phyloP scores from a whole-genome alignment of 2,329 filamentous ascomycete genomes.

The Didymella pomorum region DNA sequence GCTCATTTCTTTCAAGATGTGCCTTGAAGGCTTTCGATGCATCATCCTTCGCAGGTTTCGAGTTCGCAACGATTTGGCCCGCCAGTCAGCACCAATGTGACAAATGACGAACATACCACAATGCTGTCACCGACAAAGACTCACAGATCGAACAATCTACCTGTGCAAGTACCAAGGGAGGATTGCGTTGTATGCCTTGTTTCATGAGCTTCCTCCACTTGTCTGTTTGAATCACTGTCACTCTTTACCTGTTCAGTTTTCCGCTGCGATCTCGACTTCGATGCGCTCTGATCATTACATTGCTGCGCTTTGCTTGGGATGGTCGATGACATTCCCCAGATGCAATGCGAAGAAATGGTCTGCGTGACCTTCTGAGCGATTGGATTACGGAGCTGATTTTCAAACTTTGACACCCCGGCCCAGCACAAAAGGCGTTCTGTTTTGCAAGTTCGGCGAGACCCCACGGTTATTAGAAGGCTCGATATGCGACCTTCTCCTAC shows the following conservation, averaged over 20 bases:
- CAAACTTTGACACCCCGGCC: background rate
- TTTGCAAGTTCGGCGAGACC: background rate
- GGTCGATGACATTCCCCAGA: background rate
- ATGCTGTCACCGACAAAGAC: conserved; percentile 11
- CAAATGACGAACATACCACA: conserved; percentile 7
- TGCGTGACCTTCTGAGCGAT: background rate
- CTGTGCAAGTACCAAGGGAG: conserved; percentile 9
- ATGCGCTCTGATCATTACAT: background rate
- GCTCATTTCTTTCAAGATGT: background rate
- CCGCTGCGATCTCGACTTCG: background rate
- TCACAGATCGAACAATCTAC: background rate
- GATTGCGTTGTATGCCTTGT: conserved; percentile 5
- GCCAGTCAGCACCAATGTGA: conserved; percentile 20
- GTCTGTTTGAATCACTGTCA: background rate
- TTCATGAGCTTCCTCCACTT: background rate
- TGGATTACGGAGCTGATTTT: background rate
- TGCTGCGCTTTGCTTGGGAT: too few species aligned
- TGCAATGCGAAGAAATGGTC: background rate
- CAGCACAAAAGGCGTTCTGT: background rate
- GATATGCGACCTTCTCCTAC: background rate
- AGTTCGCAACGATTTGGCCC: conserved; percentile 28
- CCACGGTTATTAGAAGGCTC: background rate
- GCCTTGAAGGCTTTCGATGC: conserved; percentile 2
- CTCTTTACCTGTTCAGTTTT: background rate
- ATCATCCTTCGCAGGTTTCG: conserved; percentile 3